A percentile compares a stretch with the other conserved stretches of the same genome.
Evolutionary conservation across 176 grass and related monocot genomes (phyloP).

Genomic region (Saccharum spontaneum): DNA sequence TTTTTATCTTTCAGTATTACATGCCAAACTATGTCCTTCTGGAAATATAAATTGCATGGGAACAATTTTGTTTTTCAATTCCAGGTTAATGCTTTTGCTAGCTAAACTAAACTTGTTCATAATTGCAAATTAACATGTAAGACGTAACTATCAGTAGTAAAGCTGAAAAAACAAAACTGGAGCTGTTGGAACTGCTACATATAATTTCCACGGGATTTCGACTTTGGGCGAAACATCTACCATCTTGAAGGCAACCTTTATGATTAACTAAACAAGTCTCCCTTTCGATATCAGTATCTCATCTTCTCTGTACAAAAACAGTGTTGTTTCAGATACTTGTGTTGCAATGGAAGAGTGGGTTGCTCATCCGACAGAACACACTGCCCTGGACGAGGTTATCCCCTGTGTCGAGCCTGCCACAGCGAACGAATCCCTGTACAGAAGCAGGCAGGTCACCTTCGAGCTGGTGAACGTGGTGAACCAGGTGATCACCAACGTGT

Average conservation of each 20-base stretch:
- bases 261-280: background rate
- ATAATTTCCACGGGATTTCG: background rate
- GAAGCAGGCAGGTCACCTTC: constrained; percentile 64
- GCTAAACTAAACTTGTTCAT: background rate
- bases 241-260: background rate
- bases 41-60: background rate
- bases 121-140: background rate
- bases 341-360: constrained; percentile 89
- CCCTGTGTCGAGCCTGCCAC: constrained; percentile 77
- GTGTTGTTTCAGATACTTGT: constrained; percentile 74
- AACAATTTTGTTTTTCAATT: background rate
- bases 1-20: background rate
- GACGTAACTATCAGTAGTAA: background rate
- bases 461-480: constrained; percentile 82
- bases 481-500: constrained; percentile 63
- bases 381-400: constrained; percentile 85
- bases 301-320: constrained; percentile 30
- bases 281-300: background rate
- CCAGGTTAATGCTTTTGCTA: background rate
- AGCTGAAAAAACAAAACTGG: background rate
- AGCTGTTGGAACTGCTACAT: background rate
- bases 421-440: constrained; percentile 69
- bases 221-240: background rate
- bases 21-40: background rate
- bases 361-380: constrained; percentile 69